A percentile compares a stretch with the other conserved stretches of the same genome.
These are phyloP conservation scores for Pythium chondricola DNA, from an alignment of 352 stramenopile species.

Conservation along the genomic window DNA sequence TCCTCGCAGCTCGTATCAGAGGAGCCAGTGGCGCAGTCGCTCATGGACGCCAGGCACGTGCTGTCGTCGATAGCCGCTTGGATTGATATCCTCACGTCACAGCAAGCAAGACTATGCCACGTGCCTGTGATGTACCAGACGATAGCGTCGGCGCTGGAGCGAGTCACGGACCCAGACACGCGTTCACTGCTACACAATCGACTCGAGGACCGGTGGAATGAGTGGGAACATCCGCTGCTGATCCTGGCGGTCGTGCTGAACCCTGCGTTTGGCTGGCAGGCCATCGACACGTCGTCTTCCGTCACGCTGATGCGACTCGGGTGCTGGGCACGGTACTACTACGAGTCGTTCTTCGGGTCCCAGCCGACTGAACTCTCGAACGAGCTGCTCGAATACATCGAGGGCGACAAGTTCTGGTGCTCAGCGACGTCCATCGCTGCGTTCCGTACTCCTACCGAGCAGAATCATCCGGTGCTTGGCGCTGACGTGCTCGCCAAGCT, in stretches of 20 bases:
- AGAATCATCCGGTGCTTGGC: background rate
- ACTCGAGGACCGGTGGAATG: conserved; percentile 15
- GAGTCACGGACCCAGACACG: conserved; percentile 10
- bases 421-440: conserved; percentile 13
- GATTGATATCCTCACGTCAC: conserved; percentile 14
- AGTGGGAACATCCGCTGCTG: conserved; percentile 20
- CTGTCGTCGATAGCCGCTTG: conserved; percentile 9
- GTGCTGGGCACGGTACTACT: conserved; percentile 23
- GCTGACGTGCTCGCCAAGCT: conserved; percentile 1
- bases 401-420: conserved; percentile 24
- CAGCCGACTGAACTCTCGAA: conserved; percentile 12
- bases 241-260: conserved; percentile 17
- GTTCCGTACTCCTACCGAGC: conserved; percentile 2
- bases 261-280: conserved; percentile 15
- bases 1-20: no score
- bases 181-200: conserved; percentile 10
- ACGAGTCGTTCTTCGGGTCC: conserved; percentile 15
- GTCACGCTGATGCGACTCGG: conserved; percentile 18
- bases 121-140: conserved; percentile 12
- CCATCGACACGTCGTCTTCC: conserved; percentile 13
- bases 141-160: conserved; percentile 14
- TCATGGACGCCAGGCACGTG: no score
- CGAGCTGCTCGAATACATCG: conserved; percentile 18
- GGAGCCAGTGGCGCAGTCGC: conserved; percentile 6
- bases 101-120: conserved; percentile 13